A percentile compares a stretch with the other conserved stretches of the same genome.
phyloP scores from a whole-genome alignment of 768 basidiomycete species.

The Symmetrospora coprosmae region DNA sequence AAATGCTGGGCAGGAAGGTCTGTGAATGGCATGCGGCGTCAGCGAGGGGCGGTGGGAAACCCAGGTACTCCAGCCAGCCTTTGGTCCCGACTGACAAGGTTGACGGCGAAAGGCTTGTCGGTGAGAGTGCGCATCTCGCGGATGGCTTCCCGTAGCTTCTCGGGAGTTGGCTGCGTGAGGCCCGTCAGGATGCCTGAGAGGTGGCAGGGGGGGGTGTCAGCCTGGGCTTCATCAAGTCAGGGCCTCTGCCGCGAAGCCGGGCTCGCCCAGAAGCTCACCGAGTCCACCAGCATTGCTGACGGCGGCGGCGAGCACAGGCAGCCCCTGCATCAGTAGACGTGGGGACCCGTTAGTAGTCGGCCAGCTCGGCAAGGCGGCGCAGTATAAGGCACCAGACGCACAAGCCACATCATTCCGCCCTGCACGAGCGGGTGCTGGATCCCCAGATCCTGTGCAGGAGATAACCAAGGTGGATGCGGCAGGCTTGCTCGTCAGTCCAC shows the following conservation, averaged over 20 bases:
- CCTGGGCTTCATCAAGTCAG: no score
- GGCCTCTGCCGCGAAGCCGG: no score
- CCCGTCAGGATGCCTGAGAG: constrained; percentile 64
- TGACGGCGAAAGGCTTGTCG: constrained; percentile 49
- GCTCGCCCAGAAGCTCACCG: background rate
- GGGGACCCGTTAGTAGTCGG: no score
- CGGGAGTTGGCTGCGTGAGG: constrained; percentile 71
- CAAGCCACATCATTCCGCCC: constrained; percentile 20
- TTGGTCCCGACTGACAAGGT: constrained; percentile 22
- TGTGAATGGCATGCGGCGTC: background rate
- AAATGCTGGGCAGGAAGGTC: constrained; percentile 67
- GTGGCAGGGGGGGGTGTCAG: no score
- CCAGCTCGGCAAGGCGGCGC: background rate
- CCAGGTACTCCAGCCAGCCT: no score
- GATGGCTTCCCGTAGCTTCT: constrained; percentile 64
- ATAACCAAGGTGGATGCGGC: no score
- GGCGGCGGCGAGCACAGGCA: constrained; percentile 1
- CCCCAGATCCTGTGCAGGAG: constrained; percentile 17
- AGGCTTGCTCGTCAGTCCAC: no score
- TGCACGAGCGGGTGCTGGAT: constrained; percentile 3
- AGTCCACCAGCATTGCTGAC: constrained; percentile 16
- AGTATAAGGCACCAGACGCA: background rate
- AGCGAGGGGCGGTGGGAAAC: no score
- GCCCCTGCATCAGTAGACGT: background rate
- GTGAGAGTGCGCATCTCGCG: constrained; percentile 53